Conservation (phyloP, 164 flowering plant species). For the Chloranthus sessilifolius region DNA sequence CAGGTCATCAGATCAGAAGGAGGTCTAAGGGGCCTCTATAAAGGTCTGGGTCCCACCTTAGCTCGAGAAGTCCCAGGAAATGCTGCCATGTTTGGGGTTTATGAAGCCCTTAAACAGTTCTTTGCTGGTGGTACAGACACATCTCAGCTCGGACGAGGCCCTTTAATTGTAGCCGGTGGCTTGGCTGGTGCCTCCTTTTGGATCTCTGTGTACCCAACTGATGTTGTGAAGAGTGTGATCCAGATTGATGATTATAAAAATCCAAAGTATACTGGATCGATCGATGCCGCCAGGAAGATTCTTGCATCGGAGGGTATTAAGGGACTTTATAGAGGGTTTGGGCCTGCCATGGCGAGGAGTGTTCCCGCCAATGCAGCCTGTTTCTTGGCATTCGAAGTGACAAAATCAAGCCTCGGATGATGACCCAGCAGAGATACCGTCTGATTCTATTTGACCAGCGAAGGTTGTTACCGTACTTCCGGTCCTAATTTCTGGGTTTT, state of each 20-base stretch:
- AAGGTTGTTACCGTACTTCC: not conserved
- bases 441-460: conserved; percentile 2
- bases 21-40: conserved; percentile 71
- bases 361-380: conserved; percentile 98
- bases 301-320: conserved; percentile 68
- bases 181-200: conserved; percentile 92
- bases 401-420: conserved; percentile 80
- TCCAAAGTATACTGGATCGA: conserved; percentile 76
- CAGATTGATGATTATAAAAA: conserved; percentile 86
- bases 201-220: conserved; percentile 82
- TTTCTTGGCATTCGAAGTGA: conserved; percentile 90
- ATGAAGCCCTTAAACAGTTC: conserved; percentile 65
- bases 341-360: conserved; percentile 97
- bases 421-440: not conserved
- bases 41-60: conserved; percentile 84
- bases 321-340: conserved; percentile 91
- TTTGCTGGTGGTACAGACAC: conserved; percentile 93
- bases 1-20: conserved; percentile 86
- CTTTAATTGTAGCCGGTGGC: conserved; percentile 82
- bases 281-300: conserved; percentile 76
- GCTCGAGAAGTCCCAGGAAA: conserved; percentile 98
- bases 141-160: conserved; percentile 70
- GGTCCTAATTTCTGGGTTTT: not conserved
- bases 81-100: conserved; percentile 91
- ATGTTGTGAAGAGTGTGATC: conserved; percentile 87